Evolutionary conservation across 257 asterid genomes (phyloP), one percentile per base, ranked within the genome.

Genomic region (Fraxinus quadrangulata): DNA sequence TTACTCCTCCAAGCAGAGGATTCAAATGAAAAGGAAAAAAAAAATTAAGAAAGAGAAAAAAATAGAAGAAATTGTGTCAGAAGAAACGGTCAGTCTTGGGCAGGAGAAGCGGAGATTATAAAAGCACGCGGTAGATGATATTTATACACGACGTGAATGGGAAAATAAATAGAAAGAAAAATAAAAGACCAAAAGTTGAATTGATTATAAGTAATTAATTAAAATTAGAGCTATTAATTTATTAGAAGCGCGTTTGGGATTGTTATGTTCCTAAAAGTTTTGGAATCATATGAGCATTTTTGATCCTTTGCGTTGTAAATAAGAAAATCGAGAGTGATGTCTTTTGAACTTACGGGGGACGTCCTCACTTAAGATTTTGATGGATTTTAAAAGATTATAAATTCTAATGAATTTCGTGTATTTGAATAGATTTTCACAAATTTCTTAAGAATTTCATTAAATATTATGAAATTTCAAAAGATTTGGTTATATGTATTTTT

Each of bases 71-170:
- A 63, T 24, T 0, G 3, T 19, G 69, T 34, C 69, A 75, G 80
- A 74, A 77, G 83, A 61, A 82, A 75, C 28, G 84, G 84, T 63
- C 84, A 63, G 84, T 11, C 67, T 70, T 70, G 70, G 76, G 78
- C 76, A 73, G 71, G 82, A 75, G 67, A 49, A 73, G 81, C 66
- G 85, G 79, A 80, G 86, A 71, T 3, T 9, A n/a, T 26, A 56
- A 2, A 63, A 23, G 36, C 69, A 24, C 12, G 69, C 19, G 69
- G 16, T 12, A 24, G 16, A 26, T 63, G 36, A 63, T 63, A 63
- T 63, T 63, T 63, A 63, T 63, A 63, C 19, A 63, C n/a, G 69
- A 0, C 19, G 3, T 63, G 36, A 1, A 1, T 26, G 19, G 19
- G 3, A 63, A 63, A 63, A 63, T n/a, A 59, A 59, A 59, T 19